Percentiles rank a stretch among this genome's conserved stretches.
phyloP scores from a whole-genome alignment of 305 asterid genomes.

The Withania somnifera region DNA sequence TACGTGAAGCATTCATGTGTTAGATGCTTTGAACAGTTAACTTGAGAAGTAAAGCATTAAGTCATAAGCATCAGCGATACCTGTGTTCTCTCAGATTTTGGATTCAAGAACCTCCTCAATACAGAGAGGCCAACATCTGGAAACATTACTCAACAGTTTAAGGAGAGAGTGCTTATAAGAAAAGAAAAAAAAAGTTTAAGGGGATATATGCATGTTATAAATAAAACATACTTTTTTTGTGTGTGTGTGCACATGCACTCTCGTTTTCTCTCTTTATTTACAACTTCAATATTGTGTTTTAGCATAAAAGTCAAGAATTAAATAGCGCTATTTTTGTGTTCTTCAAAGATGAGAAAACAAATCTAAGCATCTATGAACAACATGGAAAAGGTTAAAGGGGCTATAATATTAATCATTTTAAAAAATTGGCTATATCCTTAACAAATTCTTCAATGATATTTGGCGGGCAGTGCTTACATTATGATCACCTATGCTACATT shows the following conservation, averaged over 20 bases:
- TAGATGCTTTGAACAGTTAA: constrained; percentile 17
- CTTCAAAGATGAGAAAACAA: not conserved
- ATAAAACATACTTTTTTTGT: not conserved
- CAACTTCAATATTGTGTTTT: not conserved
- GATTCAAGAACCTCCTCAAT: constrained; percentile 65
- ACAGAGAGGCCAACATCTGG: constrained; percentile 89
- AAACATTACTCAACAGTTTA: constrained; percentile 10
- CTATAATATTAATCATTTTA: not conserved
- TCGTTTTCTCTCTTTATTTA: not conserved
- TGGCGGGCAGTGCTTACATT: not conserved
- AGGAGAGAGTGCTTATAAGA: constrained; percentile 1
- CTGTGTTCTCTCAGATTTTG: constrained; percentile 43
- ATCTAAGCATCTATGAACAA: not conserved
- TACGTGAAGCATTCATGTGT: constrained; percentile 36
- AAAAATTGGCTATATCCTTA: not conserved
- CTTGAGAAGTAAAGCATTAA: constrained; percentile 2
- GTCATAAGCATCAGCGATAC: constrained; percentile 24
- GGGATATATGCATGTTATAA: not conserved
- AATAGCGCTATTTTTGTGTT: not conserved
- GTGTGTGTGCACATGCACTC: not conserved
- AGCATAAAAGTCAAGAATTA: not conserved
- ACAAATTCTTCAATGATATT: not conserved
- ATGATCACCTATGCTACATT: not conserved
- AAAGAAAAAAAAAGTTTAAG: not conserved
- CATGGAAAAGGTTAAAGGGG: not conserved